Percentiles rank a stretch among this genome's conserved stretches.
Conservation (phyloP, 495 filamentous ascomycete species). For the Opeltia flavorubescens region DNA sequence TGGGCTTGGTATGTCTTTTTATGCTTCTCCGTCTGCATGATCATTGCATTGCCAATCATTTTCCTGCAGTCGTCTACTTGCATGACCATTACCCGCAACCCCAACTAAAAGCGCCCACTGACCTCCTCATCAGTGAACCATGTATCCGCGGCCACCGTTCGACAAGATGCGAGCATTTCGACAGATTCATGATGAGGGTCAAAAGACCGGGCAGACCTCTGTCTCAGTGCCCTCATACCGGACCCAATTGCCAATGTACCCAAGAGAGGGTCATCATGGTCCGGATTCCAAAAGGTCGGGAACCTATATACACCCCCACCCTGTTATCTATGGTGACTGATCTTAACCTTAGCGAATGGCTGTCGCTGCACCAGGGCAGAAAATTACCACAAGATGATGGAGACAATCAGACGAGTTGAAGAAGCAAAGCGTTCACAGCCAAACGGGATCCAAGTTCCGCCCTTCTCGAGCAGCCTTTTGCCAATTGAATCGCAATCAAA, state of each 20-base stretch:
- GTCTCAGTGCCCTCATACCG: conserved; percentile 61
- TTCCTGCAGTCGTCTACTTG: not conserved
- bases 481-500: too few species aligned
- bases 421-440: too few species aligned
- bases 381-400: not conserved
- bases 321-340: not conserved
- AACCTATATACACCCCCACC: not conserved
- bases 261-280: conserved; percentile 38
- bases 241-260: conserved; percentile 43
- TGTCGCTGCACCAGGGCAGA: not conserved
- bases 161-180: conserved; percentile 65
- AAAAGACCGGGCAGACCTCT: conserved; percentile 69
- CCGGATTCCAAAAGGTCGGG: conserved; percentile 32
- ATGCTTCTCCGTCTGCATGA: not conserved
- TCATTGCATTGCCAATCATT: not conserved
- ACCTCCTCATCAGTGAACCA: conserved; percentile 42
- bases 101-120: too few species aligned
- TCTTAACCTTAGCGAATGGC: not conserved
- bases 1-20: conserved; percentile 34
- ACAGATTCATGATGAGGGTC: conserved; percentile 62
- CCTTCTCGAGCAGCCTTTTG: not conserved
- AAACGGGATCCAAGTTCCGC: not conserved
- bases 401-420: not conserved
- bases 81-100: too few species aligned
- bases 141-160: conserved; percentile 81